Conservation (phyloP, 2,329 filamentous ascomycete genomes). For the Nigrospora osmanthi region DNA sequence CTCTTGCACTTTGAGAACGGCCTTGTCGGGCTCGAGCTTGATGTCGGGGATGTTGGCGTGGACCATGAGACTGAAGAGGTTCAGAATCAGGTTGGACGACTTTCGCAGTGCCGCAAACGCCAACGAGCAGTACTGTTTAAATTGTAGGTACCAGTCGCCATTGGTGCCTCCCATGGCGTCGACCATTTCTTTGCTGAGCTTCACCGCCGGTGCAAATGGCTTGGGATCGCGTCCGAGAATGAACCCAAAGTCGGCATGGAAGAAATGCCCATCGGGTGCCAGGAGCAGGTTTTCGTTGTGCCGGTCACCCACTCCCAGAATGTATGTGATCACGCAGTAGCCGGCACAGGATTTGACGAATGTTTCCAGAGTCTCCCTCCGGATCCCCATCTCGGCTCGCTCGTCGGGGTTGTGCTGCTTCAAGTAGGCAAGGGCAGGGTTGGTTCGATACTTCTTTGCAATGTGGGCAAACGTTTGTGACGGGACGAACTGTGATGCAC, state of each 20-base stretch:
- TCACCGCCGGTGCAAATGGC: constrained; percentile 94
- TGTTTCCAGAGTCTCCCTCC: constrained; percentile 87
- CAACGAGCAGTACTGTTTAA: constrained; percentile 94
- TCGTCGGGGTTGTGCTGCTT: constrained; percentile 85
- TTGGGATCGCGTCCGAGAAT: constrained; percentile 96
- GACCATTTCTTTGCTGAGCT: constrained; percentile 95
- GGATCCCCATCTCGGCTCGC: constrained; percentile 71
- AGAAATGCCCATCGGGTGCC: constrained; percentile 86
- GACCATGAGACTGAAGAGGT: constrained; percentile 93
- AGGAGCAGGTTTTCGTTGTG: constrained; percentile 94
- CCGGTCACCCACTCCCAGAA: constrained; percentile 90
- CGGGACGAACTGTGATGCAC: constrained; percentile 88
- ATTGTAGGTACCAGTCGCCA: constrained; percentile 69
- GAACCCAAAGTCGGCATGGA: constrained; percentile 97
- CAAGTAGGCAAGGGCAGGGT: constrained; percentile 73
- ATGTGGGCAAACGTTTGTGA: constrained; percentile 80
- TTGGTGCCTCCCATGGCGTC: constrained; percentile 90
- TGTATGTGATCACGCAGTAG: constrained; percentile 97
- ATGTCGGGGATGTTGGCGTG: constrained; percentile 97
- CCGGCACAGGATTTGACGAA: constrained; percentile 95
- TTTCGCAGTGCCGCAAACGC: constrained; percentile 89
- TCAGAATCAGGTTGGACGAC: constrained; percentile 82
- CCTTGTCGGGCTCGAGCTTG: constrained; percentile 84
- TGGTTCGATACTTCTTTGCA: constrained; percentile 69
- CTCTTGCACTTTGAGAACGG: constrained; percentile 90